These are phyloP conservation scores for Croton setiger DNA, from an alignment of 441 rosid species.

Conservation along the genomic window DNA sequence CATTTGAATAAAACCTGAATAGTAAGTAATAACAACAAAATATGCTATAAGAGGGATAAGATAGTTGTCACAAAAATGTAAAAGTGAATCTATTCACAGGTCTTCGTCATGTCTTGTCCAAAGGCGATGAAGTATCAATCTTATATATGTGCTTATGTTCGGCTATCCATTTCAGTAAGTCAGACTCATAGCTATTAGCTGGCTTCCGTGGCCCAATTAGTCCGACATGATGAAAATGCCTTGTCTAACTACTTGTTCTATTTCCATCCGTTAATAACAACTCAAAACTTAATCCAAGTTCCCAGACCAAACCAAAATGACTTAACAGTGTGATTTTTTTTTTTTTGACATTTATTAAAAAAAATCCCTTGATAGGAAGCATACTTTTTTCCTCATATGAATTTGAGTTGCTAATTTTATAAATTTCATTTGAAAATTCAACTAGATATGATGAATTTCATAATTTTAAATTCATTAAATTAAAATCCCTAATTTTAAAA, in stretches of 20 bases:
- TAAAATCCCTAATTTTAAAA: no score
- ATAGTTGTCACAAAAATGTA: background rate
- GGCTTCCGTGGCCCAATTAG: background rate
- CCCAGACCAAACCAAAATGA: no score
- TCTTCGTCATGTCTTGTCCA: constrained; percentile 1
- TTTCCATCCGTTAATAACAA: background rate
- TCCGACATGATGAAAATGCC: background rate
- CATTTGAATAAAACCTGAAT: no score
- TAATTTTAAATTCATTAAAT: no score
- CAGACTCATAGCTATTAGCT: background rate
- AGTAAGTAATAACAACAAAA: background rate
- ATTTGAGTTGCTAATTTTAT: no score
- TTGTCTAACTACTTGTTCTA: background rate
- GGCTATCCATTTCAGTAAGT: background rate
- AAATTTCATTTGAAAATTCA: no score
- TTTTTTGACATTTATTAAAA: no score
- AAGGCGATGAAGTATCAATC: background rate
- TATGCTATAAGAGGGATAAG: background rate
- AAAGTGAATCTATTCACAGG: background rate
- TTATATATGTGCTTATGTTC: background rate
- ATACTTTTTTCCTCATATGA: no score
- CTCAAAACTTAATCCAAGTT: background rate
- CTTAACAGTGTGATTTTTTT: no score
- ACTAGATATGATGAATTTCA: no score
- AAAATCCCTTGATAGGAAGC: no score